These are phyloP conservation scores for Pouteria glomerata DNA, from an alignment of 148 eudicot genomes.

Conservation along the genomic window DNA sequence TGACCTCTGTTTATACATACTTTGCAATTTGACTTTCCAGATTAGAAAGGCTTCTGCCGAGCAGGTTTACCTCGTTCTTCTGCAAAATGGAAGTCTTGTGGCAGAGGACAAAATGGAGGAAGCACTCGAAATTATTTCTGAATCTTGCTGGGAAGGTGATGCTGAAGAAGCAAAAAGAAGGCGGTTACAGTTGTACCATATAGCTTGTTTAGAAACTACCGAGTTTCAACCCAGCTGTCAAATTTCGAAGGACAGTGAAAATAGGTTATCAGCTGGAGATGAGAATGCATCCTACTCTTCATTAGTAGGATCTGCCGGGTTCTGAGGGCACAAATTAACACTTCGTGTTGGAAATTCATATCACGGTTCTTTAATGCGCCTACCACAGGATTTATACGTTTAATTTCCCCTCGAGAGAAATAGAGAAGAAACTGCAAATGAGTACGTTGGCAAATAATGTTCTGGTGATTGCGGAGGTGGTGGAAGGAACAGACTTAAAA, in stretches of 20 bases:
- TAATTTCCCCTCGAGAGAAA: not conserved
- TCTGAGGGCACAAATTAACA: constrained; percentile 21
- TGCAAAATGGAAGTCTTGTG: constrained; percentile 60
- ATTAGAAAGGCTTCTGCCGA: constrained; percentile 86
- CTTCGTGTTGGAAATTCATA: not conserved
- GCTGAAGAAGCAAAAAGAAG: constrained; percentile 59
- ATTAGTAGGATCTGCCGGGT: constrained; percentile 81
- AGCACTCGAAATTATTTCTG: constrained; percentile 75
- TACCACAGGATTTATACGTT: not conserved
- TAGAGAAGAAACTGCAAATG: no score
- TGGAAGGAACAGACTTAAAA: no score
- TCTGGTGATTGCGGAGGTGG: no score
- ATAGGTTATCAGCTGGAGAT: constrained; percentile 34
- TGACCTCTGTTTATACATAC: not conserved
- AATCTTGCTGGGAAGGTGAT: constrained; percentile 93
- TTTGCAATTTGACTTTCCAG: constrained; percentile 29
- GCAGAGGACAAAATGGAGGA: constrained; percentile 56
- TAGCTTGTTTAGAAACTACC: constrained; percentile 50
- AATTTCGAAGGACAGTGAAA: constrained; percentile 28
- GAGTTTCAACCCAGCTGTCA: constrained; percentile 23
- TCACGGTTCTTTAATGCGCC: not conserved
- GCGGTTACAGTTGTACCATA: constrained; percentile 43
- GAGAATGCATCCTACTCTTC: constrained; percentile 87
- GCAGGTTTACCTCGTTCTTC: constrained; percentile 83
- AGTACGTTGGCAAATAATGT: no score